Percentiles rank a stretch among this genome's conserved stretches.
Evolutionary conservation across 495 filamentous ascomycete genomes (phyloP).

Genomic region (Acidiella bohemica): DNA sequence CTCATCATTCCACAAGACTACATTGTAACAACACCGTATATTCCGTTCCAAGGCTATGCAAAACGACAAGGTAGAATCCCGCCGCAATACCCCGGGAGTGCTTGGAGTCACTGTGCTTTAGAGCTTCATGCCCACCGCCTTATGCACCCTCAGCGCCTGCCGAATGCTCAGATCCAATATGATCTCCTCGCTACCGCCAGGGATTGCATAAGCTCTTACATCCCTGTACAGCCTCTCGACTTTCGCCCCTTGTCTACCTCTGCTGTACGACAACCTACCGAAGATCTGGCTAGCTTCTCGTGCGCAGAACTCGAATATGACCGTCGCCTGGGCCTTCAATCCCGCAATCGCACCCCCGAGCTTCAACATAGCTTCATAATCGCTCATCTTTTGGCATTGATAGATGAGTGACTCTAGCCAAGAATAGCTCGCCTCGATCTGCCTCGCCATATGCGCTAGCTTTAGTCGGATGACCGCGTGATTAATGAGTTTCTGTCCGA

Average conservation of each 20-base stretch:
- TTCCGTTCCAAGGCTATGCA: too few species aligned
- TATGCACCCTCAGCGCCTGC: conserved; percentile 77
- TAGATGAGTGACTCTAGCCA: conserved; percentile 96
- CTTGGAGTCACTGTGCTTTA: too few species aligned
- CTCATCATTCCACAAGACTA: too few species aligned
- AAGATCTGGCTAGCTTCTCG: conserved; percentile 96
- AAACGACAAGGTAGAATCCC: too few species aligned
- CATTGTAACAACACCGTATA: too few species aligned
- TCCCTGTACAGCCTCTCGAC: conserved; percentile 90
- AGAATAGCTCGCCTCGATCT: conserved; percentile 90
- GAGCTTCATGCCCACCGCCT: conserved; percentile 91
- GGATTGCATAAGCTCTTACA: conserved; percentile 93
- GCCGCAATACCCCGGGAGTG: too few species aligned
- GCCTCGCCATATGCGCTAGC: conserved; percentile 95
- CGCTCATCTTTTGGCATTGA: conserved; percentile 83
- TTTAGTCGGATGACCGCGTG: conserved; percentile 97
- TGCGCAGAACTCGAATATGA: conserved; percentile 94
- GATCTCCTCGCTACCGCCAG: conserved; percentile 93
- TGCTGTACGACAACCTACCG: conserved; percentile 81
- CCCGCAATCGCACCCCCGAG: conserved; percentile 92
- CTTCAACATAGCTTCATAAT: conserved; percentile 89
- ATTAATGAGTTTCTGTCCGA: conserved; percentile 89
- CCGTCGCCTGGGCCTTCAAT: conserved; percentile 83
- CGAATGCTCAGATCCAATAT: conserved; percentile 96
- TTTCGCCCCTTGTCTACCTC: conserved; percentile 92